Base-by-base conservation (phyloP, 169 alveolate genomes). In the Plasmodium ovale region DNA sequence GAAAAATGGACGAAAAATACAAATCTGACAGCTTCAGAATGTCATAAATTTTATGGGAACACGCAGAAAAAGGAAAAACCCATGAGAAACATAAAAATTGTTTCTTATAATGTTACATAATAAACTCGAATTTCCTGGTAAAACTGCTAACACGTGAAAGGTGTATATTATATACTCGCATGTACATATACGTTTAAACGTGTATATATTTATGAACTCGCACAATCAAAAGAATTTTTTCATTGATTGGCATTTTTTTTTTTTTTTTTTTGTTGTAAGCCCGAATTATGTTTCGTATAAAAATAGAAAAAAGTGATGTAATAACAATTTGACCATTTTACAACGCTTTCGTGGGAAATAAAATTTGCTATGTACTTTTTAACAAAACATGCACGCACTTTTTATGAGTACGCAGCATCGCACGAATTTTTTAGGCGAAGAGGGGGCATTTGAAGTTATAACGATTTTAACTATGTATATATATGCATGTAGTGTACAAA, bases 311-410 rank as follows among this genome's bases (percentile, higher is more conserved):
- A 49, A 10, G 19, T 49, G 19, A 49, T 21, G 25, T 49, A 49
- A 16, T 23, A 59, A 59, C 25, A 23, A 59, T 59, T 23, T 59
- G 47, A 25, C 9, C 16, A 59, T 59, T 23, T 59, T n/a, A 59
- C 70, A 59, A 25, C 37, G 19, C 5, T 10, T 49, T 21, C 27
- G 6, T 9, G 37, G 14, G 68, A 1, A 58, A 25, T 58, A 58
- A 58, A 58, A 58, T 23, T 58, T 19, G 12, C 27, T 58, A 5
- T 16, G 12, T 58, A 58, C 1, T 58, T 37, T 35, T 65, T 65
- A 33, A 33, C 37, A 65, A 65, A 65, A 39, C 73, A 65, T 65
- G 73, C 73, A 29, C 37, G 10, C 5, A 39, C 6, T 58, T 58
- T 58, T 19, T 19, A 19, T 25, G 44, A 58, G 4, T 6, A 47